These are phyloP conservation scores for Agaricus blazei DNA, from an alignment of 768 basidiomycete genomes.

Conservation along the genomic window DNA sequence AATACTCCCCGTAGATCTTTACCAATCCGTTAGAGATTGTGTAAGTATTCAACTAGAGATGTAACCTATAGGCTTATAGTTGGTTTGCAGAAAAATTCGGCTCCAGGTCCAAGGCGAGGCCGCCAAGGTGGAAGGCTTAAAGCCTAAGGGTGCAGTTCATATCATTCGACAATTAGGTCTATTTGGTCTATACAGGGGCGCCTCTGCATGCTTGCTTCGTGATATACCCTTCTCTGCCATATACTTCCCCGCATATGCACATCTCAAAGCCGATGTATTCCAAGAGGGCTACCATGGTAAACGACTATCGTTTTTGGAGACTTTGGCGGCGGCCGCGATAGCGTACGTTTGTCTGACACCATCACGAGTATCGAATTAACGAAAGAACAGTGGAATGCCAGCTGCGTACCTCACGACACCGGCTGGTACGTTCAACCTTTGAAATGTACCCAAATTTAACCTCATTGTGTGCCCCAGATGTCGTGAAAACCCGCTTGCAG, in stretches of 20 bases:
- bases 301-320: conserved; percentile 85
- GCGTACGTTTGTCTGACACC: conserved; percentile 49
- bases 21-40: conserved; percentile 97
- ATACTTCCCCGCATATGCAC: conserved; percentile 85
- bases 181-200: conserved; percentile 89
- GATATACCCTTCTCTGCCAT: conserved; percentile 98
- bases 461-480: conserved; percentile 48
- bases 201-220: conserved; percentile 87
- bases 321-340: conserved; percentile 73
- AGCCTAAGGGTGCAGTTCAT: conserved; percentile 82
- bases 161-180: conserved; percentile 92
- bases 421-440: conserved; percentile 49
- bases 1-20: conserved; percentile 59
- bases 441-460: conserved; percentile 2
- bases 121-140: conserved; percentile 77
- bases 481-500: conserved; percentile 95
- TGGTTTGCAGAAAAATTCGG: conserved; percentile 71
- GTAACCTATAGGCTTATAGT: neutral
- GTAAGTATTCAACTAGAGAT: conserved; percentile 37
- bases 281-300: conserved; percentile 95
- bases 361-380: conserved; percentile 23
- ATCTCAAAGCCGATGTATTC: conserved; percentile 91
- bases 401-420: conserved; percentile 93
- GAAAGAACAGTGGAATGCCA: conserved; percentile 82
- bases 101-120: conserved; percentile 95